A percentile compares a stretch with the other conserved stretches of the same genome.
These are phyloP conservation scores for Flaveria bidentis DNA, from an alignment of 129 eudicot genomes.

Conservation along the genomic window DNA sequence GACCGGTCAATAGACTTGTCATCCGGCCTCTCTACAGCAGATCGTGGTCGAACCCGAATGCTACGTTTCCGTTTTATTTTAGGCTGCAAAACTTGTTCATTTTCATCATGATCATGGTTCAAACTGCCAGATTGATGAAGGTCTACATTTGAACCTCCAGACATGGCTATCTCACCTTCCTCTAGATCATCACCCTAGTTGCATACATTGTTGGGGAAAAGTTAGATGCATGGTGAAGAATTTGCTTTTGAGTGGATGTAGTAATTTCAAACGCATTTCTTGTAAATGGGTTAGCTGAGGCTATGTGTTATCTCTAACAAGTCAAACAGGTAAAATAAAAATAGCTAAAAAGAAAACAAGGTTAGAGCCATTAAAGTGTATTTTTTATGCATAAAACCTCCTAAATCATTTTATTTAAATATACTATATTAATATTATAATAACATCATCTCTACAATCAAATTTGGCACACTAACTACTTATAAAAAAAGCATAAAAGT, in stretches of 20 bases:
- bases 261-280: neutral
- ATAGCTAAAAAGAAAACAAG: neutral
- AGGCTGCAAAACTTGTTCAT: slow-evolving; percentile 91
- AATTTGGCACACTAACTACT: neutral
- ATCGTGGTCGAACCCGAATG: slow-evolving; percentile 73
- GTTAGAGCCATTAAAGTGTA: neutral
- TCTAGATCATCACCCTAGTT: slow-evolving; percentile 83
- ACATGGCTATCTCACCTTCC: slow-evolving; percentile 87
- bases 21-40: slow-evolving; percentile 48
- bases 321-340: neutral
- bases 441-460: neutral
- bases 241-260: neutral
- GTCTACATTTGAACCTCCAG: slow-evolving; percentile 82
- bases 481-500: neutral
- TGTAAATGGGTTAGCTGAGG: neutral
- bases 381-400: neutral
- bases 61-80: slow-evolving; percentile 88
- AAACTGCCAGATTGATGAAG: slow-evolving; percentile 86
- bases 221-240: slow-evolving; percentile 1
- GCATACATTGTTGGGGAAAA: slow-evolving; percentile 11
- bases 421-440: neutral
- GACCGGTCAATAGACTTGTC: slow-evolving; percentile 53
- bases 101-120: slow-evolving; percentile 89
- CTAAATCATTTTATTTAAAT: neutral
- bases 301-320: neutral